Evolutionary conservation across 192 early-diverging fungal genomes (phyloP).

Genomic region (Gamsiella multidivaricata): DNA sequence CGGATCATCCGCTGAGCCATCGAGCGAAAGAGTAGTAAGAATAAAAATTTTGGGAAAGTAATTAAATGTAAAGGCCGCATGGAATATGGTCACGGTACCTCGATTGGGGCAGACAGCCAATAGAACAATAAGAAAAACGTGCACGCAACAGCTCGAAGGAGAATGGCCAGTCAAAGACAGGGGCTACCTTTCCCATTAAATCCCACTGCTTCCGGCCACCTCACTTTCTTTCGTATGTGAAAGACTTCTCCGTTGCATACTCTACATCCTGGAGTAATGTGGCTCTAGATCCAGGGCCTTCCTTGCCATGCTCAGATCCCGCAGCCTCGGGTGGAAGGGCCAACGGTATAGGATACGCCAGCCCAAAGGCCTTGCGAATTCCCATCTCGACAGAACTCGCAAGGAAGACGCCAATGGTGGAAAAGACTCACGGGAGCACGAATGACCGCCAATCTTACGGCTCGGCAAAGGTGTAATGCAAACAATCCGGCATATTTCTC

Average conservation of each 20-base stretch:
- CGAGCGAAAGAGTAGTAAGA: too few species aligned
- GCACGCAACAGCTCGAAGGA: too few species aligned
- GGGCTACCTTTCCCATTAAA: neutral
- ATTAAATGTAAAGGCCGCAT: too few species aligned
- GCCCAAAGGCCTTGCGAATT: conserved; percentile 20
- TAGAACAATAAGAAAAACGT: too few species aligned
- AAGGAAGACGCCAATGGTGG: conserved; percentile 21
- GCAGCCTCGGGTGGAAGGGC: conserved; percentile 15
- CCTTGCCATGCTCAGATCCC: conserved; percentile 10
- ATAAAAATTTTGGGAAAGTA: too few species aligned
- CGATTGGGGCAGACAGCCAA: too few species aligned
- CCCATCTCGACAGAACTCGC: conserved; percentile 6
- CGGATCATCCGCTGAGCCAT: too few species aligned
- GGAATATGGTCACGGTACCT: too few species aligned
- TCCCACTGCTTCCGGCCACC: neutral
- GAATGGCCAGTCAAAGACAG: too few species aligned
- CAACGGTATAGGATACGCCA: conserved; percentile 28
- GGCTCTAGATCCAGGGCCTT: neutral
- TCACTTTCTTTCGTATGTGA: neutral
- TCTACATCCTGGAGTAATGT: conserved; percentile 25
- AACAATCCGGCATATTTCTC: conserved; percentile 17
- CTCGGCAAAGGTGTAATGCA: conserved; percentile 30
- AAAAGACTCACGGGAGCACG: conserved; percentile 24
- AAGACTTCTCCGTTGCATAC: conserved; percentile 11
- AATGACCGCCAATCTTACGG: conserved; percentile 52